Conservation (phyloP, 129 eudicot genomes). For the Centella asiatica region DNA sequence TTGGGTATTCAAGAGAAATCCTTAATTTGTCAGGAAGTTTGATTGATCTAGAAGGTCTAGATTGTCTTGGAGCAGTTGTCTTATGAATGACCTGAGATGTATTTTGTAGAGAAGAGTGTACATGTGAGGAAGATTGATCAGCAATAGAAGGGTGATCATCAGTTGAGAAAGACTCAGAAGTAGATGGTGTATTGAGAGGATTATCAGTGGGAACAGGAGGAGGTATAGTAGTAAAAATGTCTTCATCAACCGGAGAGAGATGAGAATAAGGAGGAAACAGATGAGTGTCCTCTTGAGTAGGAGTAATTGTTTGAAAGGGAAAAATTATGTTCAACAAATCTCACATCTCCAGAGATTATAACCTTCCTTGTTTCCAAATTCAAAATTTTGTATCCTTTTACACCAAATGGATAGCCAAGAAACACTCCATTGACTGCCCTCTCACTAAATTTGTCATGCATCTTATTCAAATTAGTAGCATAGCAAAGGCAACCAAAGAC, state of each 20-base stretch:
- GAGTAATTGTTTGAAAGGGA: not conserved
- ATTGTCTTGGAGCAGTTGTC: too few species aligned
- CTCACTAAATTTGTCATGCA: not conserved
- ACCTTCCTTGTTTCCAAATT: not conserved
- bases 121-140: too few species aligned
- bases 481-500: not conserved
- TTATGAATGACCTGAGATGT: too few species aligned
- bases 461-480: not conserved
- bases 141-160: too few species aligned
- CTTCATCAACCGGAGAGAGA: not conserved
- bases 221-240: too few species aligned
- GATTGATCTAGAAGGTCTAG: too few species aligned
- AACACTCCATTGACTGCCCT: not conserved
- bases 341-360: not conserved
- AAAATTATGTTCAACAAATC: not conserved
- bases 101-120: too few species aligned
- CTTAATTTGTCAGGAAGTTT: too few species aligned
- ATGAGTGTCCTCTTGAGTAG: not conserved
- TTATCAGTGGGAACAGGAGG: too few species aligned
- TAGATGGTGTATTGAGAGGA: too few species aligned
- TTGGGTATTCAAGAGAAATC: too few species aligned
- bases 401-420: not conserved
- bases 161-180: too few species aligned
- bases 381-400: not conserved
- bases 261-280: not conserved